phyloP scores from a whole-genome alignment of 495 filamentous ascomycete genomes.

The Venustampulla echinocandica region DNA sequence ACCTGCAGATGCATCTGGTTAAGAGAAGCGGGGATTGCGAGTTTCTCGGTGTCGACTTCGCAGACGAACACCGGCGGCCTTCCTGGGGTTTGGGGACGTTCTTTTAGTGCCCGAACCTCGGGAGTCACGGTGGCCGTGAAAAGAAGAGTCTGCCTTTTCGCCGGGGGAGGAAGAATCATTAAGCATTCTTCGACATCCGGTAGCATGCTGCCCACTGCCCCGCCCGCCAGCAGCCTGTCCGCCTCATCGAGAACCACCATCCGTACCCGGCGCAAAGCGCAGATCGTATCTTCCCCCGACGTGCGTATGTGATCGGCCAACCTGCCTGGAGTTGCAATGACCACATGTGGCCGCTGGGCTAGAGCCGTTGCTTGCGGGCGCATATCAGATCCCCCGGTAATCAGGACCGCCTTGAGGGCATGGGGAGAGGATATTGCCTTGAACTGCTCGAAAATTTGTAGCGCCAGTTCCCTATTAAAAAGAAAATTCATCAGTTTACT shows the following conservation, averaged over 20 bases:
- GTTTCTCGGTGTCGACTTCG: constrained; percentile 68
- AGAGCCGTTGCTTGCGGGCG: constrained; percentile 77
- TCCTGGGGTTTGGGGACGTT: constrained; percentile 53
- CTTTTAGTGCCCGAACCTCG: constrained; percentile 80
- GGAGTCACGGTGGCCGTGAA: constrained; percentile 94
- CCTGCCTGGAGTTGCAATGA: constrained; percentile 90
- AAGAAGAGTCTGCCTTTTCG: constrained; percentile 78
- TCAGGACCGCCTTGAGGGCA: constrained; percentile 71
- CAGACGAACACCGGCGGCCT: constrained; percentile 77
- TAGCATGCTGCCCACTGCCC: constrained; percentile 72
- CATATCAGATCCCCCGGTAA: constrained; percentile 92
- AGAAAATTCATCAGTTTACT: constrained; percentile 22
- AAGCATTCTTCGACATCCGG: constrained; percentile 86
- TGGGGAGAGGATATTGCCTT: constrained; percentile 82
- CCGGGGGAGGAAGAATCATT: constrained; percentile 58
- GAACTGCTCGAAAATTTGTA: constrained; percentile 94
- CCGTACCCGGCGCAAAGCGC: constrained; percentile 63
- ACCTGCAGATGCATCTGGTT: constrained; percentile 79
- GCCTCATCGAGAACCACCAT: constrained; percentile 96
- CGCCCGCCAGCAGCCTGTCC: constrained; percentile 74
- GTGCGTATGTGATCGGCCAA: constrained; percentile 88
- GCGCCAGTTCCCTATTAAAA: constrained; percentile 62
- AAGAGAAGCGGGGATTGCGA: constrained; percentile 71
- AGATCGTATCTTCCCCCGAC: constrained; percentile 82
- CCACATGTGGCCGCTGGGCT: constrained; percentile 72